Base-by-base conservation (phyloP, 805 yeast species). In the Candida alai region DNA sequence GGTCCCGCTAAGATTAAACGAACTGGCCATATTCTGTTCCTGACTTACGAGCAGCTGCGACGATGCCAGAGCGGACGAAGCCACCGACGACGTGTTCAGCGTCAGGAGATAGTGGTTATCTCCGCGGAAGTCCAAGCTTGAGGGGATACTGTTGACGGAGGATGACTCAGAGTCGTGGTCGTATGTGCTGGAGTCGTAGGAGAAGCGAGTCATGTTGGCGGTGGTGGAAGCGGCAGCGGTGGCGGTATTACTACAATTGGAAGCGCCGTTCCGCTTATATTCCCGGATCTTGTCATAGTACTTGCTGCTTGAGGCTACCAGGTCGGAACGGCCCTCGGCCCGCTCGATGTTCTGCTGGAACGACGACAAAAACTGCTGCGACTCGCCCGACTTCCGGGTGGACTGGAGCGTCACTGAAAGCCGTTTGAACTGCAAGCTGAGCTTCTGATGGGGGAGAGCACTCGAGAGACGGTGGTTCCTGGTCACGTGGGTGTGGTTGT, bases 271-370 rank as follows among this genome's bases (percentile, higher is more conserved):
- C 7, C 38, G 49, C 10, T 36, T 29, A 1, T 49, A 19, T 16
- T 52, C 52, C 34, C 58, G 55, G 28, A 66, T 58, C 37, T 51
- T 56, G 25, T 52, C 45, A 43, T 65, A 65, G 29, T 42, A 43
- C 7, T 26, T 17, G 24, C 48, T 46, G 16, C 36, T 37, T 7
- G 35, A 34, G 16, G 32, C 6, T 16, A 13, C 13, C 5, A 18
- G 21, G 7, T 27, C 24, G 17, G 24, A 21, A 21, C 15, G 12
- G 41, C 24, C 34, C 25, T 28, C 20, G 44, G 38, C 58, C 53
- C 15, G 48, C 58, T 31, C 49, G 45, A 26, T 61, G 37, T 67
- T 66, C 40, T 61, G 62, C 38, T 60, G 66, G 43, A 67, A 66
- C 11, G 54, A 45, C 30, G 45, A 53, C 53, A 64, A 60, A 39